Evolutionary conservation across 1,284 basidiomycete species (phyloP).

Genomic region (Pyrrhoderma noxium): DNA sequence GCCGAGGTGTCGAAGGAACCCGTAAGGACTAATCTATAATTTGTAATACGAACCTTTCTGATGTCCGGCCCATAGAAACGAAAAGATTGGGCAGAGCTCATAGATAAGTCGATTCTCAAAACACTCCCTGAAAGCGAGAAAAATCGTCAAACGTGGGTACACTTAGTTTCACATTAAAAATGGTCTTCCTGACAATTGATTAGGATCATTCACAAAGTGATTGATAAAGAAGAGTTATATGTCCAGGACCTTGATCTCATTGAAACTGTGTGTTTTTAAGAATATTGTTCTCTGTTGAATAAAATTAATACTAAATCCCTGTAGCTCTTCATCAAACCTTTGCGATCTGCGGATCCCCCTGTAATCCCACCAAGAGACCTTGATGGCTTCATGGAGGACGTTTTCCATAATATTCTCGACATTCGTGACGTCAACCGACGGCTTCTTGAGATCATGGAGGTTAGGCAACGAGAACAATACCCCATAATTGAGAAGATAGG

Average conservation of each 20-base stretch:
- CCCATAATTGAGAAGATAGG: conserved; percentile 84
- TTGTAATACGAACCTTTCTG: not conserved
- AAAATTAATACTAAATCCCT: conserved; percentile 3
- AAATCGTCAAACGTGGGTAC: conserved; percentile 71
- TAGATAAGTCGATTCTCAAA: conserved; percentile 59
- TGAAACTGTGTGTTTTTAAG: conserved; percentile 47
- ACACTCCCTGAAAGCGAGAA: conserved; percentile 73
- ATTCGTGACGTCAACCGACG: conserved; percentile 76
- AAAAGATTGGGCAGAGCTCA: conserved; percentile 71
- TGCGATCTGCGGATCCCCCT: conserved; percentile 64
- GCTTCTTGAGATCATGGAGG: conserved; percentile 79
- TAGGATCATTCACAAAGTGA: conserved; percentile 88
- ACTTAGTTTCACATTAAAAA: conserved; percentile 4
- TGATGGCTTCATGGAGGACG: conserved; percentile 77
- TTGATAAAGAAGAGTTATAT: conserved; percentile 88
- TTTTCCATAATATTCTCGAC: conserved; percentile 85
- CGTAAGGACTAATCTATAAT: too few species aligned
- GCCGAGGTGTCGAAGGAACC: conserved; percentile 26
- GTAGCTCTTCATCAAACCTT: conserved; percentile 72
- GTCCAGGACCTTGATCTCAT: conserved; percentile 83
- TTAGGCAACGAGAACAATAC: conserved; percentile 82
- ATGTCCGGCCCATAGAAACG: conserved; percentile 22
- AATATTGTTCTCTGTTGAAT: not conserved
- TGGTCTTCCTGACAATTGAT: conserved; percentile 1
- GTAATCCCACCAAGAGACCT: conserved; percentile 62